Base-by-base conservation (phyloP, 208 protist genomes). In the Strigomonas culicis region DNA sequence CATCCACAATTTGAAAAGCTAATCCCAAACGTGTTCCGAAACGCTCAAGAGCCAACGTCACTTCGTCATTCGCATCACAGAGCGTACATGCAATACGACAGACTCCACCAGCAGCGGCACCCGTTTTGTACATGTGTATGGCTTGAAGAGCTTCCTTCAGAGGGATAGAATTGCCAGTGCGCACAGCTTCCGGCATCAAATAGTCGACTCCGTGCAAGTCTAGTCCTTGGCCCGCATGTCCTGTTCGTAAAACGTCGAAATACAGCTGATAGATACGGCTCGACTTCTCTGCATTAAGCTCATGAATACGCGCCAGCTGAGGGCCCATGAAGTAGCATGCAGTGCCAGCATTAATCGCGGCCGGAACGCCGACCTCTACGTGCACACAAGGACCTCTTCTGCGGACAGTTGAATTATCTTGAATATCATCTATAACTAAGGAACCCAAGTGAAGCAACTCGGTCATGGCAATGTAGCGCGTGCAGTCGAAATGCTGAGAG, bases 341-440 rank as follows among this genome's bases (percentile, higher is more conserved):
- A 4, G 74, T 86, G 15, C 86, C 86, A 44, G 80, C 70, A 63
- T 92, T 92, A 32, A 92, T 82, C 4, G 86, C 82, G 17, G 74
- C 73, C 0, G 77, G 47, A 19, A 86, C 43, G 15, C 82, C 82
- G 60, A 78, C 81, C 22, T 72, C 72, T 8, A 82, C n/a, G 67
- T 89, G 86, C 10, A 76, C 75, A 52, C 75, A 79, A 7, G 62
- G 32, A 27, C 76, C 78, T 30, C 86, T 82, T 36, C 86, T 74
- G n/a, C 86, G 72, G 7, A 85, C 63, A n/a, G 74, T 27, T 11
- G 86, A 88, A 41, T 81, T 66, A 50, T 92, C 86, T 41, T 92
- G 66, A 61, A 92, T 82, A 63, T 92, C 86, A 52, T 92, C 82
- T 47, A 92, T 87, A 53, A 89, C 82, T 28, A 89, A 70, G 11